Percentiles rank a stretch among this genome's conserved stretches.
Conservation (phyloP, 1,284 basidiomycete species). For the Cutaneotrichosporon daszewskae region DNA sequence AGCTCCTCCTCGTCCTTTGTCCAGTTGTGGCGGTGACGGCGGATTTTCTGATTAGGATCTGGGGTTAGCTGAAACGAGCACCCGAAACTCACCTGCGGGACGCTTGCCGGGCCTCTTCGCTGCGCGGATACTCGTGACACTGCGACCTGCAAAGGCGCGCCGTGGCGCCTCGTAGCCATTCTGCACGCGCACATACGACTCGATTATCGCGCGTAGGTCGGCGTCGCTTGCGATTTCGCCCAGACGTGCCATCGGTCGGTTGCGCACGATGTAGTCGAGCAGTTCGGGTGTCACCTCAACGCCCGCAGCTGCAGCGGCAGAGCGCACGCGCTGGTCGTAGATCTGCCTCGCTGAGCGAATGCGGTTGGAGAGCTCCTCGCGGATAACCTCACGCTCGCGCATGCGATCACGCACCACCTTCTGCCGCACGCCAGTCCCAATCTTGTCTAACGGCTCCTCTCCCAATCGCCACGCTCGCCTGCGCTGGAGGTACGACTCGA, state of each 20-base stretch:
- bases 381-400: slow-evolving; percentile 7
- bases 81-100: slow-evolving; percentile 3
- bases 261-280: slow-evolving; percentile 19
- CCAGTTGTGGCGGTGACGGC: slow-evolving; percentile 64
- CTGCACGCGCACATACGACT: slow-evolving; percentile 15
- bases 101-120: slow-evolving; percentile 1
- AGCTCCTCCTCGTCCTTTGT: slow-evolving; percentile 79
- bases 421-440: background rate
- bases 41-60: slow-evolving; percentile 4
- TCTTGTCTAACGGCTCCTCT: background rate
- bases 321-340: slow-evolving; percentile 28
- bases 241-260: slow-evolving; percentile 15
- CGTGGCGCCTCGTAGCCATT: slow-evolving; percentile 4
- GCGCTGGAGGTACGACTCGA: slow-evolving; percentile 42
- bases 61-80: background rate
- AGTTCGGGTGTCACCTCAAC: slow-evolving; percentile 20
- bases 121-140: background rate
- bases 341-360: slow-evolving; percentile 18
- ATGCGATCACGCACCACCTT: background rate
- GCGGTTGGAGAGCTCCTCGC: slow-evolving; percentile 26
- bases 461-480: background rate
- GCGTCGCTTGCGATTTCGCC: slow-evolving; percentile 14
- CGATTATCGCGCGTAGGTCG: slow-evolving; percentile 13
- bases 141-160: no score
- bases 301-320: slow-evolving; percentile 16